These are phyloP conservation scores for Globisporangium yorkense DNA, from an alignment of 352 stramenopile species.

Conservation along the genomic window DNA sequence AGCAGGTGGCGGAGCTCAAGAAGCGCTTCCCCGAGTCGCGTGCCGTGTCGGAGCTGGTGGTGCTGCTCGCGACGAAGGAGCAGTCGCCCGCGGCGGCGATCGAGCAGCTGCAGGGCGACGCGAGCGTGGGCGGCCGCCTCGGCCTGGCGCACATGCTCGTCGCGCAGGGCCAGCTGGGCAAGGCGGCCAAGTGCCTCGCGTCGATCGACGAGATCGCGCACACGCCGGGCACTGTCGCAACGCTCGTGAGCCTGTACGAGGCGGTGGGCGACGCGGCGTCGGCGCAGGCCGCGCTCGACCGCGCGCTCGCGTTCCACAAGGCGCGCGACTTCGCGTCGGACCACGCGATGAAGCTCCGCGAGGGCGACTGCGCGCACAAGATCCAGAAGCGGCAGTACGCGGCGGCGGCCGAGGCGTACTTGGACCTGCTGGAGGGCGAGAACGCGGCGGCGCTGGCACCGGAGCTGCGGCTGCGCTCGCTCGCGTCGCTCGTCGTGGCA, in stretches of 20 bases:
- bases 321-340: conserved; percentile 45
- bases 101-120: conserved; percentile 37
- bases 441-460: conserved; percentile 50
- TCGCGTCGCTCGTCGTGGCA: conserved; percentile 69
- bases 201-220: conserved; percentile 61
- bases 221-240: conserved; percentile 72
- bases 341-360: conserved; percentile 62
- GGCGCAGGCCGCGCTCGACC: conserved; percentile 45
- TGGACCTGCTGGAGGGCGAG: conserved; percentile 65
- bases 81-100: conserved; percentile 47
- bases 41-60: conserved; percentile 51
- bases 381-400: conserved; percentile 75
- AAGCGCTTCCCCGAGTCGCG: conserved; percentile 54
- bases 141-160: conserved; percentile 67
- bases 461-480: conserved; percentile 64
- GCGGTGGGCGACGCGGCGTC: conserved; percentile 42
- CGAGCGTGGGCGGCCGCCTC: conserved; percentile 55
- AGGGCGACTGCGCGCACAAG: conserved; percentile 76
- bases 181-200: conserved; percentile 48
- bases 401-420: conserved; percentile 52
- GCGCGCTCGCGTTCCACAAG: conserved; percentile 47
- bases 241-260: conserved; percentile 71
- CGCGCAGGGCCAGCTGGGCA: conserved; percentile 25
- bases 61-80: conserved; percentile 62
- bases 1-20: conserved; percentile 45